Evolutionary conservation across 345 rosid species (phyloP), one percentile per base, ranked within the genome.

Genomic region (Gossypium turneri): DNA sequence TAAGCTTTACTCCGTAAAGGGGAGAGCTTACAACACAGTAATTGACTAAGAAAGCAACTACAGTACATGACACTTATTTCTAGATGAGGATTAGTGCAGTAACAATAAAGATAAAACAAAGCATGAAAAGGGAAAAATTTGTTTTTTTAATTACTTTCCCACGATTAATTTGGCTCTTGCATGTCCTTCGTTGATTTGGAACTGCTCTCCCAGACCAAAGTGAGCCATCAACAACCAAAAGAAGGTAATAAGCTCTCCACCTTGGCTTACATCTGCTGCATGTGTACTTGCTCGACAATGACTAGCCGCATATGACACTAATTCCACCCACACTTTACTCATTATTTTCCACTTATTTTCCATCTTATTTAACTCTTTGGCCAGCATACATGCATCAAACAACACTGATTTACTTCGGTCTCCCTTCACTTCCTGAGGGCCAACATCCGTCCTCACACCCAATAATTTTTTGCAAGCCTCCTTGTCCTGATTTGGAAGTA

Each of bases 151-250:
- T 38, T 17, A 86, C 77, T 87, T 85, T 27, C 83, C 84, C 48
- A 84, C 75, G 7, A 82, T 59, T 12, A 86, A 70, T 75, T 88
- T 88, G 43, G 85, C 89, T 77, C 88, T 80, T 4, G 82, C 87
- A 67, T 45, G 85, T 73, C 85, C 85, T 67, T 84, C 83, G 3
- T 85, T 84, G 57, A 79, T 82, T 45, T 85, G 89, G 85, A 83
- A 86, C 44, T 87, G 85, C 19, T 80, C 72, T 41, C 84, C 85
- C 2, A 90, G 17, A 15, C 95, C 90, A 7, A 92, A 80, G 79
- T 92, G 95, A 61, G 87, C 87, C 92, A 90, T 92, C 81, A 90
- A 64, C 45, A 92, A 67, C 94, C 96, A 88, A 53, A 90, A 84
- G 55, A 84, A 81, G 34, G 87, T 81, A 11, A 93, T 50, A 2